phyloP scores from a whole-genome alignment of 2,329 filamentous ascomycete species.

The Fusarium sp. region DNA sequence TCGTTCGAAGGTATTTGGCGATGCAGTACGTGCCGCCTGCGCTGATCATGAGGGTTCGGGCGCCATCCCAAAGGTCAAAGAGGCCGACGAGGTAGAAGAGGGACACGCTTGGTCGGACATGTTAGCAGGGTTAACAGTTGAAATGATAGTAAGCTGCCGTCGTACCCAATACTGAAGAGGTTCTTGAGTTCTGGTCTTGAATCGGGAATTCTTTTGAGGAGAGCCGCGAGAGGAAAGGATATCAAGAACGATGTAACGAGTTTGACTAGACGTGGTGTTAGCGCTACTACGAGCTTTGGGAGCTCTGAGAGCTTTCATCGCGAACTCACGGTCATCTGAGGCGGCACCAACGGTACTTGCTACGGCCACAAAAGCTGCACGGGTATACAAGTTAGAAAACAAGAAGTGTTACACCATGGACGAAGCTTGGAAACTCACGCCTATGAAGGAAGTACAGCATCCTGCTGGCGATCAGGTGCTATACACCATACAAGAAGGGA shows the following conservation, averaged over 20 bases:
- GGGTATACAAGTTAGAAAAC: constrained; percentile 24
- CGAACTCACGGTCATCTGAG: constrained; percentile 53
- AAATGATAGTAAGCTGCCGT: background rate
- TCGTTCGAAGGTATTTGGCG: constrained; percentile 79
- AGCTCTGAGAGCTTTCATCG: background rate
- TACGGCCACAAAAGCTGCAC: constrained; percentile 51
- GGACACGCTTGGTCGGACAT: constrained; percentile 66
- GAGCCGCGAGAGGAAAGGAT: constrained; percentile 89
- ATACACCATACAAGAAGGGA: background rate
- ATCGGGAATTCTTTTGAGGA: constrained; percentile 92
- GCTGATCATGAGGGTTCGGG: constrained; percentile 82
- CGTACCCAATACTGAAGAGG: constrained; percentile 81
- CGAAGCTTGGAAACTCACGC: constrained; percentile 28
- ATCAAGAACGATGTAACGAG: constrained; percentile 90
- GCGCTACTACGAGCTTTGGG: constrained; percentile 6
- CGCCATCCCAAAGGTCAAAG: constrained; percentile 90
- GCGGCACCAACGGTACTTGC: constrained; percentile 50
- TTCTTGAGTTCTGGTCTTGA: constrained; percentile 86
- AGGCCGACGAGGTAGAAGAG: constrained; percentile 93
- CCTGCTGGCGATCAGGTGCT: constrained; percentile 7
- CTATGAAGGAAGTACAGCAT: constrained; percentile 39
- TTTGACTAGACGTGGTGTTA: constrained; percentile 73
- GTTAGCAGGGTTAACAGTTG: constrained; percentile 6
- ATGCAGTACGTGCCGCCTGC: constrained; percentile 85
- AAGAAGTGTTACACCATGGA: background rate